These are phyloP conservation scores for Oryza nivara DNA, from an alignment of 176 grass and related monocot genomes.

Conservation along the genomic window DNA sequence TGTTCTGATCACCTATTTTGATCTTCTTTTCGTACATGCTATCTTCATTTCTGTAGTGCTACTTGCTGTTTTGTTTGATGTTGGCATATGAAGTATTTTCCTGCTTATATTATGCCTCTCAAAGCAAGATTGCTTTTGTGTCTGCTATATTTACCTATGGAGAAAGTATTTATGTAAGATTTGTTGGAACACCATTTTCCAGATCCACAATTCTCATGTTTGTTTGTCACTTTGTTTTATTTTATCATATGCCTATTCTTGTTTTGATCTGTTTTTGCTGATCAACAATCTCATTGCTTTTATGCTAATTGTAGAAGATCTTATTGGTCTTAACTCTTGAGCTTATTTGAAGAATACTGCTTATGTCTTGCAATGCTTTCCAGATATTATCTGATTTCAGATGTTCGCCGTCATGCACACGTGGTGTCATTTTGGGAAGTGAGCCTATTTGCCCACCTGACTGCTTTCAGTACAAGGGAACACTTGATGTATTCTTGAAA, in stretches of 20 bases:
- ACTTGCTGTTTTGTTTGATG: slow-evolving; percentile 1
- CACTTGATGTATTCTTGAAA: slow-evolving; percentile 91
- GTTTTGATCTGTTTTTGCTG: not conserved
- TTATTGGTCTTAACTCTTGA: slow-evolving; percentile 12
- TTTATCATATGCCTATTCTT: not conserved
- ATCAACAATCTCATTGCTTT: not conserved
- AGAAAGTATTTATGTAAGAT: not conserved
- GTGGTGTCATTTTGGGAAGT: slow-evolving; percentile 66
- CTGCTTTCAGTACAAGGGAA: slow-evolving; percentile 95
- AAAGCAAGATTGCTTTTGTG: not conserved
- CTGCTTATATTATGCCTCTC: not conserved
- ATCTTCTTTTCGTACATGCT: slow-evolving; percentile 21
- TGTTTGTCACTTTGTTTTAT: not conserved
- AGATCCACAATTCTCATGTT: not conserved
- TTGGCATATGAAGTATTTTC: not conserved
- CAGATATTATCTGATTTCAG: slow-evolving; percentile 83
- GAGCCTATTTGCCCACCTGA: slow-evolving; percentile 81
- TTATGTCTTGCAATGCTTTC: slow-evolving; percentile 36
- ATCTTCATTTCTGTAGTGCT: not conserved
- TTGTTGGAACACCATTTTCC: slow-evolving; percentile 1
- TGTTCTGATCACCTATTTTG: not conserved
- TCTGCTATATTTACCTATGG: not conserved
- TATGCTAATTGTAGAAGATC: slow-evolving; percentile 2
- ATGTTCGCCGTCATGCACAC: slow-evolving; percentile 85
- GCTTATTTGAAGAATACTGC: slow-evolving; percentile 12